Percentiles rank a stretch among this genome's conserved stretches.
Evolutionary conservation across 306 rosid genomes (phyloP).

Genomic region (Cajanus cajan): DNA sequence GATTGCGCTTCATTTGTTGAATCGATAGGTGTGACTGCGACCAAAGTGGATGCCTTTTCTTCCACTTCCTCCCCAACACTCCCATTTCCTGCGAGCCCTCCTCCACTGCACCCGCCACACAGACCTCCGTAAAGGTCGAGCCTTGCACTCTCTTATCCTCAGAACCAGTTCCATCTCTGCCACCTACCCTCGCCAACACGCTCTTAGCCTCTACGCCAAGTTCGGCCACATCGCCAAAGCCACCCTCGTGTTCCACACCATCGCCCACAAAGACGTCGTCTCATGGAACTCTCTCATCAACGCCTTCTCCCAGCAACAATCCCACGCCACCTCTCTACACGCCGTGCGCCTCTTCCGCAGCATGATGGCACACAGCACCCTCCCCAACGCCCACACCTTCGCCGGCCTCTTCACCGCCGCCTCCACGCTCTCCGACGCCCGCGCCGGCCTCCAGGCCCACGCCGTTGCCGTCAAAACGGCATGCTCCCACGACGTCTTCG

Average conservation of each 20-base stretch:
- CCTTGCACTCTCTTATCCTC: slow-evolving; percentile 61
- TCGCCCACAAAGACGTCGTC: slow-evolving; percentile 47
- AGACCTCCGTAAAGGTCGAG: slow-evolving; percentile 41
- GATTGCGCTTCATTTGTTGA: too few species aligned
- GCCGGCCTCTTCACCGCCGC: slow-evolving; percentile 63
- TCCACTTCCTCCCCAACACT: slow-evolving; percentile 33
- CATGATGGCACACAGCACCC: slow-evolving; percentile 45
- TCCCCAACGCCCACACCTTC: slow-evolving; percentile 68
- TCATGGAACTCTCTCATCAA: slow-evolving; percentile 90
- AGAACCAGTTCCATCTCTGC: slow-evolving; percentile 33
- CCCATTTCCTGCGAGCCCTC: slow-evolving; percentile 34
- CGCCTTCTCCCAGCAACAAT: slow-evolving; percentile 54
- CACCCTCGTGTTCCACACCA: slow-evolving; percentile 45
- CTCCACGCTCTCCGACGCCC: slow-evolving; percentile 34
- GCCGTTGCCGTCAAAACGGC: slow-evolving; percentile 53
- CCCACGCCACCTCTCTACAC: slow-evolving; percentile 23
- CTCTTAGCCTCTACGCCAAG: slow-evolving; percentile 65
- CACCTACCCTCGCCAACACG: slow-evolving; percentile 49
- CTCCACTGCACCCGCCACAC: slow-evolving; percentile 39
- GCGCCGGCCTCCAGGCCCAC: slow-evolving; percentile 52
- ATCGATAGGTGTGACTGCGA: not conserved
- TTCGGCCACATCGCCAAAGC: slow-evolving; percentile 49
- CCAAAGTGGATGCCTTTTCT: not conserved
- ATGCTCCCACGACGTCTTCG: slow-evolving; percentile 60
- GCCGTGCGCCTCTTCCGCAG: slow-evolving; percentile 56